These are phyloP conservation scores for Pichia phayaonensis DNA, from an alignment of 805 yeast genomes.

Conservation along the genomic window DNA sequence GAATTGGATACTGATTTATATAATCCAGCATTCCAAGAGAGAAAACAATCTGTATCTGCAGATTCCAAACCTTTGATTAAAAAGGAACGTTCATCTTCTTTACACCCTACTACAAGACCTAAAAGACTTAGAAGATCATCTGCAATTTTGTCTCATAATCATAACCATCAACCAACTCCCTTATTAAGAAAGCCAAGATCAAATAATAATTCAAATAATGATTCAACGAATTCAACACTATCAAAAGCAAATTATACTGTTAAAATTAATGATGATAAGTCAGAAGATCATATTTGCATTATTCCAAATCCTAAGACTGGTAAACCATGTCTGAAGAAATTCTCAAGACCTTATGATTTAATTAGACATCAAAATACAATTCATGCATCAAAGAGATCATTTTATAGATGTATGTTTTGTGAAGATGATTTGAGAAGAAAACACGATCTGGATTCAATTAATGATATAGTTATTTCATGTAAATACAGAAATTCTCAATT, in stretches of 20 bases:
- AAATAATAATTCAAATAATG: background rate
- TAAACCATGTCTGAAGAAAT: constrained; percentile 62
- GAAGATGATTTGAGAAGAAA: constrained; percentile 53
- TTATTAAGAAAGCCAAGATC: constrained; percentile 6
- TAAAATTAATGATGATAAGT: constrained; percentile 2
- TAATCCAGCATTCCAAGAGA: constrained; percentile 25
- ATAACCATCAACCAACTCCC: background rate
- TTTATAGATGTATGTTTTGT: constrained; percentile 82
- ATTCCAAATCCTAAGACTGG: constrained; percentile 56
- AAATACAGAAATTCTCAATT: constrained; percentile 21
- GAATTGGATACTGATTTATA: constrained; percentile 22
- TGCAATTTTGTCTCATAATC: background rate
- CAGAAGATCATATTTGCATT: constrained; percentile 46
- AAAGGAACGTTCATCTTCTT: constrained; percentile 15
- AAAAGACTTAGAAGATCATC: constrained; percentile 8
- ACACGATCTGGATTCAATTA: constrained; percentile 36
- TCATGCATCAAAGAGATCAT: constrained; percentile 80
- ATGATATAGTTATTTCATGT: constrained; percentile 32
- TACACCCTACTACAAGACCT: constrained; percentile 15
- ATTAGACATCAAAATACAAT: constrained; percentile 95
- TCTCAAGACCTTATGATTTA: constrained; percentile 90
- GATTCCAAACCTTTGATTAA: constrained; percentile 14
- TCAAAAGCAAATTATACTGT: background rate
- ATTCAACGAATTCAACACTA: background rate
- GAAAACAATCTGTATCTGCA: constrained; percentile 20